phyloP scores from a whole-genome alignment of 2,329 filamentous ascomycete species.

The Pestalotiopsis sp. region DNA sequence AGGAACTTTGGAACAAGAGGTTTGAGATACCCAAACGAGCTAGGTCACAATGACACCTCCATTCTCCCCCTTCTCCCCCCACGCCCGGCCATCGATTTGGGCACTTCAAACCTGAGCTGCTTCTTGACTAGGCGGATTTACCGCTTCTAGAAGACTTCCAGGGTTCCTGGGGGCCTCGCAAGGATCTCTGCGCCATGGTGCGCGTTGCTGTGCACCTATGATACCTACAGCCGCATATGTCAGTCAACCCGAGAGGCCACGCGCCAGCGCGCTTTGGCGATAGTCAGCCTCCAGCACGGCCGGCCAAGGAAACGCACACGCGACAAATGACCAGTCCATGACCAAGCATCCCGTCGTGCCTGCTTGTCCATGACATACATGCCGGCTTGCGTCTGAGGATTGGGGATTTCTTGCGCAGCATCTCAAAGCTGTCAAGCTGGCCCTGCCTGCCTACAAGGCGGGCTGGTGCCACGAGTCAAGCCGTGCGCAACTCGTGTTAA shows the following conservation, averaged over 20 bases:
- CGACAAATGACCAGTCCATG: neutral
- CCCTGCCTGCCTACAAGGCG: neutral
- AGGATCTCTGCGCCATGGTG: constrained; percentile 1
- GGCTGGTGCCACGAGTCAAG: neutral
- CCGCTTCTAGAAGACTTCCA: constrained; percentile 13
- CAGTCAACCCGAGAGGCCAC: neutral
- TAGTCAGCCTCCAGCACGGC: neutral
- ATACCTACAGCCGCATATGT: neutral
- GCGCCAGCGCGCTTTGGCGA: neutral
- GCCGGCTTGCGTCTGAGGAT: neutral
- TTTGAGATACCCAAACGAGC: neutral
- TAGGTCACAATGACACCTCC: neutral
- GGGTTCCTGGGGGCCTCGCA: constrained; percentile 8
- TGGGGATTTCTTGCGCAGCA: neutral
- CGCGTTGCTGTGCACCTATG: neutral
- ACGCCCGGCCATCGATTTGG: neutral
- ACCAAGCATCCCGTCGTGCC: neutral
- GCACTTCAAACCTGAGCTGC: neutral
- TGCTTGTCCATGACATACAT: neutral
- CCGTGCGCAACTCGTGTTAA: neutral
- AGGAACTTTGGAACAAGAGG: neutral
- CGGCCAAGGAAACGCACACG: neutral
- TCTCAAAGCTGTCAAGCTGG: neutral
- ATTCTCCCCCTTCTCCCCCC: neutral
- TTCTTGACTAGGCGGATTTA: constrained; percentile 3